Evolutionary conservation across 1,284 basidiomycete genomes (phyloP), one percentile per base, ranked within the genome.

Genomic region (Tremellales sp.): DNA sequence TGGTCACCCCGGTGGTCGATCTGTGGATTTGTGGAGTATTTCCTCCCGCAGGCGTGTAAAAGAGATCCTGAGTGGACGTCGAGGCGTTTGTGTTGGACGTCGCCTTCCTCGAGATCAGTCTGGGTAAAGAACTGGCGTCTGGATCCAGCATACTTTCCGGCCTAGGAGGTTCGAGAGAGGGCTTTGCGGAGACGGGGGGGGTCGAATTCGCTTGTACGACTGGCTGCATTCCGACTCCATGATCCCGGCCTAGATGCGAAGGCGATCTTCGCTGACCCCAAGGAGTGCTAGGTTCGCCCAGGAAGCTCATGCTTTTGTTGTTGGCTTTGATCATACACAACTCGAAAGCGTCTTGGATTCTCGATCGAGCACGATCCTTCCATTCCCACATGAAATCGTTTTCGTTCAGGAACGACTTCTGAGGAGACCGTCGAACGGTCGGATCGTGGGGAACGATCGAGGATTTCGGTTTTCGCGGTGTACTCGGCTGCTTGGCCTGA

Each of bases 281-380:
- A n/a, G n/a, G n/a, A n/a, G n/a, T n/a, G n/a, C n/a, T n/a, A n/a
- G n/a, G n/a, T n/a, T n/a, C n/a, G n/a, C n/a, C n/a, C n/a, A n/a
- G n/a, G n/a, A n/a, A n/a, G n/a, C n/a, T n/a, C n/a, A n/a, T n/a
- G n/a, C n/a, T n/a, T n/a, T n/a, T n/a, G n/a, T n/a, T n/a, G n/a
- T n/a, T n/a, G n/a, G n/a, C n/a, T n/a, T n/a, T 37, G 27, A 68
- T 54, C 43, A 86, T 73, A 63, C 87, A 90, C 54, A 89, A 82
- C 53, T 89, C 85, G 61, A 81, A 88, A 1, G 84, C 84, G 48
- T 86, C 84, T 60, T 83, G 81, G 31, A 90, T 76, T 34, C 87
- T 78, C 50, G 78, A 65, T n/a, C 81, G 76, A 0, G 86, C 85
- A 51, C 78, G 76, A 43, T 84, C 80, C 41, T 80, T 77, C 87